These are phyloP conservation scores for Scleromitrula shiraiana DNA, from an alignment of 2,329 filamentous ascomycete genomes.

Conservation along the genomic window DNA sequence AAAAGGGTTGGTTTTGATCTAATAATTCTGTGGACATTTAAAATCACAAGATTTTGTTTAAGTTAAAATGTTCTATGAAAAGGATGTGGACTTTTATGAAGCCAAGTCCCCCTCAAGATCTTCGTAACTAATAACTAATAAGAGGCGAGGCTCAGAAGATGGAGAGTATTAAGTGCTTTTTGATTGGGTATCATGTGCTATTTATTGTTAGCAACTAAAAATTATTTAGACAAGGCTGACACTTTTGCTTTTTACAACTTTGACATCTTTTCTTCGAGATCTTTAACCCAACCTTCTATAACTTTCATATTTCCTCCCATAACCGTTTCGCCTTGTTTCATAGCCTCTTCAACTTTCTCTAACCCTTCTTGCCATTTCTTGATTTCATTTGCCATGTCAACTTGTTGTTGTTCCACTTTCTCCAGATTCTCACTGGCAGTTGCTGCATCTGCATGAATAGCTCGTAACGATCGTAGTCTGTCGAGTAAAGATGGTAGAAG, in stretches of 20 bases:
- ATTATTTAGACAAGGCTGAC: not conserved
- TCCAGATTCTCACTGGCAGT: constrained; percentile 70
- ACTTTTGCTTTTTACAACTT: constrained; percentile 29
- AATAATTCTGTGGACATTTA: no score
- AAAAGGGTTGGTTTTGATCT: not conserved
- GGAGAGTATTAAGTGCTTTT: not conserved
- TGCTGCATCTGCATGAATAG: constrained; percentile 81
- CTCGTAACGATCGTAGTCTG: constrained; percentile 71
- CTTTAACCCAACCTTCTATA: constrained; percentile 85
- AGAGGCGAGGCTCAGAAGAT: no score
- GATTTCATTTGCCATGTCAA: constrained; percentile 75
- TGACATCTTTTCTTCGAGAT: constrained; percentile 69
- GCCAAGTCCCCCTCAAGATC: no score
- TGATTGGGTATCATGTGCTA: constrained; percentile 10
- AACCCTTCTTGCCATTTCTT: constrained; percentile 78
- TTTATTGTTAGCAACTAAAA: not conserved
- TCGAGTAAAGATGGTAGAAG: constrained; percentile 80
- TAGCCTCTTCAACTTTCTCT: constrained; percentile 66
- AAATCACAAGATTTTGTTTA: no score
- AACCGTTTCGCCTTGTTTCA: constrained; percentile 59
- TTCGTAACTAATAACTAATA: no score
- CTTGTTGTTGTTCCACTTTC: constrained; percentile 69
- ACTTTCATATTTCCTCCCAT: constrained; percentile 74
- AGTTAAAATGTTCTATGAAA: no score
- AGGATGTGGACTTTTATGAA: no score